Evolutionary conservation across 1,284 basidiomycete species (phyloP).

Genomic region (Sphaerobolus stellatus): DNA sequence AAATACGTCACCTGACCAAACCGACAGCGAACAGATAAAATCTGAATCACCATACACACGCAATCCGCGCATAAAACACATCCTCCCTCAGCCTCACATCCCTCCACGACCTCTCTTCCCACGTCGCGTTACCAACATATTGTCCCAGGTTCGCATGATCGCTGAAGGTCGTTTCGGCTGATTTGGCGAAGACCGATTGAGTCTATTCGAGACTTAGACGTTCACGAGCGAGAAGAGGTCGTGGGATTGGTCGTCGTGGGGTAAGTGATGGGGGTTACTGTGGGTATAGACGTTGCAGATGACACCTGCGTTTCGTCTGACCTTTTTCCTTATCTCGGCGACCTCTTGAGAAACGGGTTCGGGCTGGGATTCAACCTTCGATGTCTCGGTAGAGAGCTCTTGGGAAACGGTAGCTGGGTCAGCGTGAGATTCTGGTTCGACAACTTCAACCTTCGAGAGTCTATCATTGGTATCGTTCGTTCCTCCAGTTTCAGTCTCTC

Average conservation of each 20-base stretch:
- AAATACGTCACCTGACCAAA: no score
- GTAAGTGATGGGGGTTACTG: no score
- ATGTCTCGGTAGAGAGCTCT: not conserved
- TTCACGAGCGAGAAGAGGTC: not conserved
- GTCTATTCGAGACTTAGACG: not conserved
- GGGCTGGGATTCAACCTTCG: not conserved
- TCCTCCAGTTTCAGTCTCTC: not conserved
- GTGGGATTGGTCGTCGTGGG: not conserved
- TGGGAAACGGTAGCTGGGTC: not conserved
- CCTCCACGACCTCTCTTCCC: slow-evolving; percentile 91
- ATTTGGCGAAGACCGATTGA: not conserved
- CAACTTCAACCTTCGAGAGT: no score
- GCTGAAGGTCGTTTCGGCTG: not conserved
- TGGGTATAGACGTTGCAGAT: not conserved
- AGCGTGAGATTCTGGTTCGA: not conserved
- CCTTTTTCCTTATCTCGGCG: slow-evolving; percentile 11
- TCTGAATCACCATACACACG: slow-evolving; percentile 62
- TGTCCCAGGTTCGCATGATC: slow-evolving; percentile 27
- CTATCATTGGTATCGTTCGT: not conserved
- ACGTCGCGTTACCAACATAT: slow-evolving; percentile 65
- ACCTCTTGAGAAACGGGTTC: not conserved
- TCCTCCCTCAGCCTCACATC: slow-evolving; percentile 81
- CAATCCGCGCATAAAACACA: slow-evolving; percentile 87
- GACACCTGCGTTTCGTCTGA: not conserved
- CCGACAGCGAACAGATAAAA: no score